These are phyloP conservation scores for Plasmopara viticola DNA, from an alignment of 352 stramenopile genomes.

Conservation along the genomic window DNA sequence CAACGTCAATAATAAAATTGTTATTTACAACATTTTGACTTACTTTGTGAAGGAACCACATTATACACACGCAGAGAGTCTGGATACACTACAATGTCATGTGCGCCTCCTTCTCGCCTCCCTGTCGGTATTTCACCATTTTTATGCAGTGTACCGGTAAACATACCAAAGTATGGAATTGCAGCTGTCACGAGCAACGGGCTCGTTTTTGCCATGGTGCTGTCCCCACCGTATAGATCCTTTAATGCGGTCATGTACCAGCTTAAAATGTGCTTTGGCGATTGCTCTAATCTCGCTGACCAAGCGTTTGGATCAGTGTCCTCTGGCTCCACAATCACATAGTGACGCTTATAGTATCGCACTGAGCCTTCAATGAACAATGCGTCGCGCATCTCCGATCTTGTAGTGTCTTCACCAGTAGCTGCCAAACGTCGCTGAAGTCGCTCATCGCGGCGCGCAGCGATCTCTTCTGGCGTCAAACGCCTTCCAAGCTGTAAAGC, in stretches of 20 bases:
- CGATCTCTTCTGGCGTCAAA: conserved; percentile 25
- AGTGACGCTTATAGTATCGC: conserved; percentile 50
- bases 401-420: conserved; percentile 3
- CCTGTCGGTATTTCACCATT: conserved; percentile 1
- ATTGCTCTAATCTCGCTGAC: conserved; percentile 67
- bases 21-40: conserved; percentile 3
- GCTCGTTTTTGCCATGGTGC: conserved; percentile 33
- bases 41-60: conserved; percentile 41
- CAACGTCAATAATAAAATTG: conserved; percentile 1
- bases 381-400: conserved; percentile 15
- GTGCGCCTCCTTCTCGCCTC: conserved; percentile 12
- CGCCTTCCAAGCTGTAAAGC: conserved; percentile 18
- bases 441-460: conserved; percentile 26
- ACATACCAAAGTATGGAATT: conserved; percentile 35
- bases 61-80: conserved; percentile 54
- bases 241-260: conserved; percentile 27
- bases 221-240: conserved; percentile 23
- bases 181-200: conserved; percentile 44
- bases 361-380: conserved; percentile 54
- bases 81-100: conserved; percentile 69
- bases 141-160: not conserved
- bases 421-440: conserved; percentile 11
- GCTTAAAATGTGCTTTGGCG: conserved; percentile 48
- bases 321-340: conserved; percentile 47
- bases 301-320: conserved; percentile 36